phyloP scores from a whole-genome alignment of 331 rosid species.

The Quercus tomentella region DNA sequence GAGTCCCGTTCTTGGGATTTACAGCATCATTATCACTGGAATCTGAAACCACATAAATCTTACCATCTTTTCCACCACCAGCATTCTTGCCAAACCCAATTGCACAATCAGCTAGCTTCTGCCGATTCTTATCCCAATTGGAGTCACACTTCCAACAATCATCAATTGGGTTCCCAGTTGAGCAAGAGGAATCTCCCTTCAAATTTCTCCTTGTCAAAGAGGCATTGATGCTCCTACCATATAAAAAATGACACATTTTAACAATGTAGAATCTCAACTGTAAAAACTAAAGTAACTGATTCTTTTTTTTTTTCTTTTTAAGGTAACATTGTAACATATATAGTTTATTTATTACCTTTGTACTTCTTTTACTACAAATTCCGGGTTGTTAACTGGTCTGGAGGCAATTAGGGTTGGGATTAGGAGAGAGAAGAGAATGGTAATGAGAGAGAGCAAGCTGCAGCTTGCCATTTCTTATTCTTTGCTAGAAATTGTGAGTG shows the following conservation, averaged over 20 bases:
- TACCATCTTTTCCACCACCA: no score
- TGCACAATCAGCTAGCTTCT: no score
- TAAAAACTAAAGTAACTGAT: not conserved
- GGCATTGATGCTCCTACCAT: slow-evolving; percentile 64
- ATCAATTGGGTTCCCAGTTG: no score
- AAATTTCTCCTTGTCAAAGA: slow-evolving; percentile 51
- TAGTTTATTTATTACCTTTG: slow-evolving; percentile 51
- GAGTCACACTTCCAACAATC: no score
- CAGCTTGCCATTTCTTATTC: slow-evolving; percentile 25
- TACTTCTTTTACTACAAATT: slow-evolving; percentile 55
- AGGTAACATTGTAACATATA: no score
- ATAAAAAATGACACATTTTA: not conserved
- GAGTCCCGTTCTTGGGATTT: no score
- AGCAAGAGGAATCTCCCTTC: not conserved
- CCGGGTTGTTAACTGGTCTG: slow-evolving; percentile 48
- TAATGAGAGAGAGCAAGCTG: slow-evolving; percentile 14
- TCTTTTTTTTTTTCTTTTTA: no score
- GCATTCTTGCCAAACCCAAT: no score
- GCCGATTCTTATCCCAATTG: no score
- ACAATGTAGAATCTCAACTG: no score
- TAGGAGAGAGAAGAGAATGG: slow-evolving; percentile 41
- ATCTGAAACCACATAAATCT: no score
- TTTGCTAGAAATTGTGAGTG: not conserved
- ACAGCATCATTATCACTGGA: no score
- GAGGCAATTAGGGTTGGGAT: slow-evolving; percentile 42